Evolutionary conservation across 148 eudicot genomes (phyloP), one percentile per base, ranked within the genome.

Genomic region (Arctostaphylos glauca): DNA sequence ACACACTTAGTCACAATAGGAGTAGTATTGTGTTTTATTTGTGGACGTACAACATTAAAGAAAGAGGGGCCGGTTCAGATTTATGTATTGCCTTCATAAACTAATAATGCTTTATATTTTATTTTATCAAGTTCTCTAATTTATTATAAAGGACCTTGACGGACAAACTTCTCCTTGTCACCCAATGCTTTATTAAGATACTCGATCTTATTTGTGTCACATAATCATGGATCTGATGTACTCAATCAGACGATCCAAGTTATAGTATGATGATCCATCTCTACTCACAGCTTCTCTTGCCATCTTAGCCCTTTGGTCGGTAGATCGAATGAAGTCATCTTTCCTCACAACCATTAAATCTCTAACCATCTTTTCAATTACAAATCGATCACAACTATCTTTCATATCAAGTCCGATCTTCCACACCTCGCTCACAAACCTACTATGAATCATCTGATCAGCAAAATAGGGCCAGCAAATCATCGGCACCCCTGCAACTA

Each of bases 351-450:
- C 84, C 86, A 86, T 84, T 5, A 86, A 3, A 50, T 84, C 81
- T 5, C 47, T 81, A 7, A 87, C 31, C 80, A 73, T 74, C 67
- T 74, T 84, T 78, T 87, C 84, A 2, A 87, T 15, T 0, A 50
- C 14, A 3, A 8, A 10, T 21, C 86, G 71, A 41, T 86, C 88
- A 80, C 81, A 80, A 16, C 70, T 86, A 56, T 86, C 86, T 56
- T 86, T 86, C 82, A 84, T 86, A 21, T 86, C 88, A 12, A 86
- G 43, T 16, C 86, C 86, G 48, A 83, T 16, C 55, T 81, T 86
- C 88, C 88, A 86, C 19, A 80, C 82, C 66, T 83, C 83, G 4
- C 81, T 54, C 38, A 86, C 83, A 53, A 86, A 86, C 21, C 88
- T 62, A 25, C 85, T 86, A 21, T 83, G 83, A 0, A 76, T 58